Percentiles rank a stretch among this genome's conserved stretches.
These are phyloP conservation scores for Chlorella sorokiniana DNA, from an alignment of 139 green algal genomes.

Conservation along the genomic window DNA sequence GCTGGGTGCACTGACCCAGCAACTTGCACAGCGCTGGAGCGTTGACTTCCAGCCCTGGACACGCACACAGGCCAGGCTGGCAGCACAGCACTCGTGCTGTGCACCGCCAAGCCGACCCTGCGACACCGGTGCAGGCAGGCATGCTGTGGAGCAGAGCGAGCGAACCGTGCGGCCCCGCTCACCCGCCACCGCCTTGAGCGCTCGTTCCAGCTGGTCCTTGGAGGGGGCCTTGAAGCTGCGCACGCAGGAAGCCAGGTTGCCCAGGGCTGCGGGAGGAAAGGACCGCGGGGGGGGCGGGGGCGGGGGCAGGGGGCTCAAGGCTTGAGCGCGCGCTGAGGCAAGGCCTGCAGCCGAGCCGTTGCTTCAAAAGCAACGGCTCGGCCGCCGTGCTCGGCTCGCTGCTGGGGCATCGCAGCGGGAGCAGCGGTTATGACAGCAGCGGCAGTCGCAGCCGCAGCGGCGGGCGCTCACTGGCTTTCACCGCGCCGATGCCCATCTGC, in stretches of 20 bases:
- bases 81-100: background rate
- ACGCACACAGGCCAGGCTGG: background rate
- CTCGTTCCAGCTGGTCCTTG: conserved; percentile 12
- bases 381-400: too few relatives aligned
- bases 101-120: background rate
- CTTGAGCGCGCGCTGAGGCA: too few relatives aligned
- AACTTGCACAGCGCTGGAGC: too few relatives aligned
- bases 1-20: too few relatives aligned
- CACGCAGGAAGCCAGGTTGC: conserved; percentile 2
- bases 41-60: too few relatives aligned
- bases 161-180: background rate
- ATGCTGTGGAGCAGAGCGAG: background rate
- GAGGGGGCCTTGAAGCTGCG: conserved; percentile 10
- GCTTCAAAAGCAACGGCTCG: background rate
- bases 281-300: background rate
- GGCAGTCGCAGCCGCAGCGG: too few relatives aligned
- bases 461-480: background rate
- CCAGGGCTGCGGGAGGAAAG: background rate
- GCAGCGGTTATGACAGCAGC: too few relatives aligned
- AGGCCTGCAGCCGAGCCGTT: background rate
- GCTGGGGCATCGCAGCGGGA: too few relatives aligned
- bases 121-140: background rate
- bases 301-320: background rate
- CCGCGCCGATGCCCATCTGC: background rate
- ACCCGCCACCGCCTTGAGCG: conserved; percentile 27